Conservation (phyloP, 768 basidiomycete genomes). For the Trametes cingulata region DNA sequence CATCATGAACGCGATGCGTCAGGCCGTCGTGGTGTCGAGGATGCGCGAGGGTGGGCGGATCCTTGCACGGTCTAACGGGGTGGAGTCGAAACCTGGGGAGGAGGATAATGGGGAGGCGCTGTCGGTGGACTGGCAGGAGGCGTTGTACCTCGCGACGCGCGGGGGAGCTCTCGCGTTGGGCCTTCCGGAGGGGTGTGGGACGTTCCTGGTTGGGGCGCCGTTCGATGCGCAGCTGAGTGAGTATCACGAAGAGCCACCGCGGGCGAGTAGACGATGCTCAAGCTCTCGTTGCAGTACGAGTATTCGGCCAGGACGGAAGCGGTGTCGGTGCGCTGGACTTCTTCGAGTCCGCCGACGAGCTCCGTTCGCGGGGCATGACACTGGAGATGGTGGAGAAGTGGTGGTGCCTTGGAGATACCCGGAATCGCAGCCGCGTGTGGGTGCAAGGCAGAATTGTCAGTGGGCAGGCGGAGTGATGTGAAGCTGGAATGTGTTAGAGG, state of each 20-base stretch:
- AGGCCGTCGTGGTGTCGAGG: slow-evolving; percentile 69
- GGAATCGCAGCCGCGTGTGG: slow-evolving; percentile 73
- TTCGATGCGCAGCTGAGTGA: slow-evolving; percentile 79
- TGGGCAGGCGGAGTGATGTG: not conserved
- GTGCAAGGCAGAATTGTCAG: slow-evolving; percentile 56
- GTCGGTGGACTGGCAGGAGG: slow-evolving; percentile 78
- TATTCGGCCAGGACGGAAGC: slow-evolving; percentile 21
- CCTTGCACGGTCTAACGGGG: slow-evolving; percentile 17
- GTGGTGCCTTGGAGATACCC: slow-evolving; percentile 81
- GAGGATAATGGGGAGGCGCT: slow-evolving; percentile 32
- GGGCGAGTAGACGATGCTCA: not conserved
- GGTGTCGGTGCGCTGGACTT: slow-evolving; percentile 74
- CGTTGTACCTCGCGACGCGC: slow-evolving; percentile 77
- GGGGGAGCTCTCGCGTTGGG: slow-evolving; percentile 77
- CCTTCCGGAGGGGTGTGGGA: slow-evolving; percentile 46
- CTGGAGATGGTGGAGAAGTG: slow-evolving; percentile 78
- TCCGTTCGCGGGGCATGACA: slow-evolving; percentile 27
- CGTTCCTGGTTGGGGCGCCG: slow-evolving; percentile 59
- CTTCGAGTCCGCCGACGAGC: slow-evolving; percentile 42
- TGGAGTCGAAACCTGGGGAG: slow-evolving; percentile 1
- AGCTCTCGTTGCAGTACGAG: slow-evolving; percentile 7
- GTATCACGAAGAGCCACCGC: slow-evolving; percentile 30
- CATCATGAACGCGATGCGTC: slow-evolving; percentile 79
- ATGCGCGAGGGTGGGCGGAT: slow-evolving; percentile 60
- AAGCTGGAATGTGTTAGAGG: no score